Evolutionary conservation across 441 rosid species (phyloP).

Genomic region (Brassica balearica): DNA sequence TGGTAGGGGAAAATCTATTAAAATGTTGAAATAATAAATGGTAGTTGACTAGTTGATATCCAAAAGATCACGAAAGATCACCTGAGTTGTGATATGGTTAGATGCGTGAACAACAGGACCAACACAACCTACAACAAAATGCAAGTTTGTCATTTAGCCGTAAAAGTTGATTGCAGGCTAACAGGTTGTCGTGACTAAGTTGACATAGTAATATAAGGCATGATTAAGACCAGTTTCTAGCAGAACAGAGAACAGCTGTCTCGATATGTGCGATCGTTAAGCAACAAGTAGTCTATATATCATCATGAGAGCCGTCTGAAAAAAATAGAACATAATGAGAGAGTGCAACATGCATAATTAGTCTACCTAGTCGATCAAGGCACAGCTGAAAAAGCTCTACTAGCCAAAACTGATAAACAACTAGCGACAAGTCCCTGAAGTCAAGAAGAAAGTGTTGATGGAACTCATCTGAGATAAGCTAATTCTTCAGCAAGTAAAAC

Average conservation of each 20-base stretch:
- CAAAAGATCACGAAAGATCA: background rate
- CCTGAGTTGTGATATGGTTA: background rate
- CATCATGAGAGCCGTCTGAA: background rate
- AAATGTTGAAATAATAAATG: background rate
- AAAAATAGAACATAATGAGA: background rate
- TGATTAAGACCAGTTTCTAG: background rate
- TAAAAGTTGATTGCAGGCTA: background rate
- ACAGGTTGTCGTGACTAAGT: background rate
- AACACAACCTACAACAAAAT: background rate
- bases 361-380: background rate
- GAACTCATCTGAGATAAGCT: background rate
- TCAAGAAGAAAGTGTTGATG: background rate
- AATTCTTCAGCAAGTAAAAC: background rate
- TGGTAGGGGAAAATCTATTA: background rate
- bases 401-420: background rate
- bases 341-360: background rate
- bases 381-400: background rate
- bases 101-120: background rate
- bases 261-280: constrained; percentile 4
- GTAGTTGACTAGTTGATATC: background rate
- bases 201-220: background rate
- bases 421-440: background rate
- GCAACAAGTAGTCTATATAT: background rate
- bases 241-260: background rate
- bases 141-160: constrained; percentile 2